A percentile compares a stretch with the other conserved stretches of the same genome.
These are phyloP conservation scores for Chaetomiaceae sp. DNA, from an alignment of 2,329 filamentous ascomycete species.

Conservation along the genomic window DNA sequence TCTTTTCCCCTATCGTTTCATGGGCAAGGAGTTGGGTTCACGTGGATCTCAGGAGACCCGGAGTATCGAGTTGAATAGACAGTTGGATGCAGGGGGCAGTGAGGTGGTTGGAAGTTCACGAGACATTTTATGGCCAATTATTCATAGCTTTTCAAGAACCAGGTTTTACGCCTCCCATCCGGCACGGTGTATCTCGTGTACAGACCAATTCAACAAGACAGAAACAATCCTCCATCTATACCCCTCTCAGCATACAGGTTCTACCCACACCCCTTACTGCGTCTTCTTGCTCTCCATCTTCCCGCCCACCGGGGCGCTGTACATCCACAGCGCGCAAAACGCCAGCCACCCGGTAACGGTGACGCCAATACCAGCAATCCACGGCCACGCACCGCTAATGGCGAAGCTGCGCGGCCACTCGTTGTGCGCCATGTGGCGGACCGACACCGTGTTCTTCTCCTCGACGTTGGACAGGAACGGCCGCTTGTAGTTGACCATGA, in stretches of 20 bases:
- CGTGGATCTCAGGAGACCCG: no score
- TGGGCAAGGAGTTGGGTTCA: no score
- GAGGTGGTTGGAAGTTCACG: background rate
- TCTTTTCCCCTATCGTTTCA: background rate
- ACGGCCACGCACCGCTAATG: conserved; percentile 90
- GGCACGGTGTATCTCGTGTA: conserved; percentile 10
- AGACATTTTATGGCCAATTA: background rate
- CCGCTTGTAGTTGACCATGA: conserved; percentile 94
- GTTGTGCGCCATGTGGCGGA: conserved; percentile 94
- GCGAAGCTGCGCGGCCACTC: conserved; percentile 89
- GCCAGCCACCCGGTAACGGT: conserved; percentile 79
- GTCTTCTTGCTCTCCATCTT: conserved; percentile 42
- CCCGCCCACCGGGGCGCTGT: conserved; percentile 46
- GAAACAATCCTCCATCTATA: conserved; percentile 2
- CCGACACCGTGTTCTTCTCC: conserved; percentile 91
- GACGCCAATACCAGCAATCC: conserved; percentile 81
- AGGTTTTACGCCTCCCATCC: conserved; percentile 10
- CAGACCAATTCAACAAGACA: conserved; percentile 2
- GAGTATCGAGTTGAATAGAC: no score
- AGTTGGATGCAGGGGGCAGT: no score
- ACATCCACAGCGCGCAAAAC: conserved; percentile 89
- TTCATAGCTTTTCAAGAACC: conserved; percentile 7
- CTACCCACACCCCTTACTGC: conserved; percentile 31
- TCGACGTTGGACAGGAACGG: conserved; percentile 86
- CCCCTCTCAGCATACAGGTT: background rate